Conservation (phyloP, 257 asterid genomes). For the Solanum peruvianum region DNA sequence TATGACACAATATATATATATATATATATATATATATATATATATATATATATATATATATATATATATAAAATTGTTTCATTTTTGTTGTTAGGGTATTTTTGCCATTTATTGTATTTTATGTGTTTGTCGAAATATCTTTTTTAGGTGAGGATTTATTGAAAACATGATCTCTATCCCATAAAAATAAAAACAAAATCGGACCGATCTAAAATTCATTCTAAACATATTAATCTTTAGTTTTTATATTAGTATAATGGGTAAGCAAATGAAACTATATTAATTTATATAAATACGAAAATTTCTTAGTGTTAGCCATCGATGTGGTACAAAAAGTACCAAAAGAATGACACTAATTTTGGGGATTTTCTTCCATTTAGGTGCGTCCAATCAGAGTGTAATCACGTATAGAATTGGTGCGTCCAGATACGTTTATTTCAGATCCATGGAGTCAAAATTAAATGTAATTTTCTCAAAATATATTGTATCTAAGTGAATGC, state of each 20-base stretch:
- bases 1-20: neutral
- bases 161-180: neutral
- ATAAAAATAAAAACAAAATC: no score
- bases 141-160: no score
- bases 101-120: neutral
- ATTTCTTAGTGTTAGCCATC: neutral
- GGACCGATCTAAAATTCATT: no score
- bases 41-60: neutral
- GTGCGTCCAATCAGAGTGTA: neutral
- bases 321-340: neutral
- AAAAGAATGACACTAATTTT: neutral
- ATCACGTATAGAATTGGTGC: neutral
- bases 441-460: no score
- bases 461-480: no score
- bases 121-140: no score
- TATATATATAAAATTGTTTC: neutral
- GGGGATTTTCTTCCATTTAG: neutral
- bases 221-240: neutral
- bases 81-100: neutral
- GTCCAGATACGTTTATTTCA: fast-evolving
- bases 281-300: no score
- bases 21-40: neutral
- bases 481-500: no score
- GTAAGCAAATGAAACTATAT: no score
- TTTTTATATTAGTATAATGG: neutral